Evolutionary conservation across 768 basidiomycete species (phyloP).

Genomic region (Hydnomerulius pinastri): DNA sequence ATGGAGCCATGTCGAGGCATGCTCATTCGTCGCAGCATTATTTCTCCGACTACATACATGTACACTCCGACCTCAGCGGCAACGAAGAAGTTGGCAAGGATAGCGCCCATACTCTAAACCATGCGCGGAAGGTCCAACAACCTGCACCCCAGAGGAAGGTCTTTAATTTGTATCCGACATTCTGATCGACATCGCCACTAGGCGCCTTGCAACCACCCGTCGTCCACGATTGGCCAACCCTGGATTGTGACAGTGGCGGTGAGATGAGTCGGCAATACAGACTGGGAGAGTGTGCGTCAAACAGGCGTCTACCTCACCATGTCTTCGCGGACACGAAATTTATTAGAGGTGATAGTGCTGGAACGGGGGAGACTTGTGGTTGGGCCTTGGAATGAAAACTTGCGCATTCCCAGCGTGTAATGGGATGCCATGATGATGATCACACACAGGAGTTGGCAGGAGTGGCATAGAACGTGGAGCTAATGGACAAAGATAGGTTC

Average conservation of each 20-base stretch:
- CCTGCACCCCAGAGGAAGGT: background rate
- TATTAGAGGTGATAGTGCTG: too few relatives aligned
- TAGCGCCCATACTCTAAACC: slow-evolving; percentile 4
- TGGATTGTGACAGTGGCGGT: background rate
- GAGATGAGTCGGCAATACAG: too few relatives aligned
- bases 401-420: too few relatives aligned
- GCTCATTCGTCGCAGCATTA: background rate
- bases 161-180: background rate
- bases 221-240: background rate
- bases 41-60: slow-evolving; percentile 2
- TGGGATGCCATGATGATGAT: too few relatives aligned
- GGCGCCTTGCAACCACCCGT: slow-evolving; percentile 1
- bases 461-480: too few relatives aligned
- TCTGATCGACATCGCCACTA: slow-evolving; percentile 5
- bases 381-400: too few relatives aligned
- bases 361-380: too few relatives aligned
- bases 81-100: slow-evolving; percentile 1
- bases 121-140: background rate
- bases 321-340: too few relatives aligned
- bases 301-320: background rate
- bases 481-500: too few relatives aligned
- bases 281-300: background rate
- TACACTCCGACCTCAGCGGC: slow-evolving; percentile 20
- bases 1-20: too few relatives aligned
- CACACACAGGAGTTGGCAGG: too few relatives aligned